Evolutionary conservation across 148 eudicot species (phyloP), one percentile per base, ranked within the genome.

Genomic region (Heliamphora exappendiculata): DNA sequence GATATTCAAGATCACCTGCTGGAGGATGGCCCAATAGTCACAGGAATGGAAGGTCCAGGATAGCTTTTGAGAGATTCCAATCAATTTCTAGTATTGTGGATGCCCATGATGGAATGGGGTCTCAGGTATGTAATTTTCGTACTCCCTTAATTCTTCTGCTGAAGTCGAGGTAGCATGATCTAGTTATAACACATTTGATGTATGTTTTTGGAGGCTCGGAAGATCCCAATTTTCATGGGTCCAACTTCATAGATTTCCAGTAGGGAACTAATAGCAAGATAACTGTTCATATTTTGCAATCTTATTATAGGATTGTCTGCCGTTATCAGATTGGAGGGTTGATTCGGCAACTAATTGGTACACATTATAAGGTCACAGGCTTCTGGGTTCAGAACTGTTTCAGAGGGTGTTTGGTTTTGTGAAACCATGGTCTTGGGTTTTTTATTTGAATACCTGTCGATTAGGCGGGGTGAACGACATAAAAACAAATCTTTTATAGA

Each of bases 1-100:
- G 80, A 39, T 58, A 83, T 76, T 49, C 77, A 71, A 79, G 85
- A 63, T 74, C 70, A 3, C 75, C 71, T 49, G 33, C 75, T 20
- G 72, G 82, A 39, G 85, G 80, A 75, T 79, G 79, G 78, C 80
- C 33, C 41, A 58, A 74, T 65, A 64, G 65, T 67, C 34, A 83
- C 79, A 79, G 78, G 70, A 76, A 33, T 42, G 79, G 65, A 75
- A 75, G 78, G 70, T 68, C 77, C 17, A 79, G 85, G 64, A 41
- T 79, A 65, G 69, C 73, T 66, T 6, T 72, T 75, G 81, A 78
- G 54, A 75, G 82, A 75, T 53, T 78, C 45, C 82, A 65, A 28
- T 65, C 79, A 26, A 26, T 70, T 78, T 54, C 76, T 82, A 44
- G 73, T 59, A 31, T 34, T 7, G 74, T 60, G 42, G 80, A 72